These are phyloP conservation scores for Cyberlindnera nakhonratchasimensis DNA, from an alignment of 805 yeast genomes.

Conservation along the genomic window DNA sequence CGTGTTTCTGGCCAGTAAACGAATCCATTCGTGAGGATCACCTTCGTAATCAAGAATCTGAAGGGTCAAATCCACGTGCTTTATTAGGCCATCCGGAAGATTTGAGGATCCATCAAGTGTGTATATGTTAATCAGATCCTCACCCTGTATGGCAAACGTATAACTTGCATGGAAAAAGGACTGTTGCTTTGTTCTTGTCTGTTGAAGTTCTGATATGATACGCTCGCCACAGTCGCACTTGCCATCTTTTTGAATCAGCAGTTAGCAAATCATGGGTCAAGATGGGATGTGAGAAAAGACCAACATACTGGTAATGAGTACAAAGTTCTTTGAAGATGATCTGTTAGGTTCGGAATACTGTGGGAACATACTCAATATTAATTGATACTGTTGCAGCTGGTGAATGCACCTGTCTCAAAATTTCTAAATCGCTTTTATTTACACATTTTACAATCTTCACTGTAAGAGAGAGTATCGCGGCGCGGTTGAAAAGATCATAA, in stretches of 20 bases:
- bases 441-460: too few species aligned
- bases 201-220: neutral
- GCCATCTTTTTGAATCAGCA: neutral
- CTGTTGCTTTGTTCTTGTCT: neutral
- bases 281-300: too few species aligned
- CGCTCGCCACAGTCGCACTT: neutral
- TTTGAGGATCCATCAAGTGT: neutral
- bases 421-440: too few species aligned
- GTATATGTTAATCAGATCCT: constrained; percentile 2
- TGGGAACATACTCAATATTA: too few species aligned
- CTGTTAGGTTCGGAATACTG: too few species aligned
- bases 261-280: too few species aligned
- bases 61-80: constrained; percentile 4
- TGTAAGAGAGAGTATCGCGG: too few species aligned
- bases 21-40: constrained; percentile 17
- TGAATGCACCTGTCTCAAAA: too few species aligned
- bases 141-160: constrained; percentile 9
- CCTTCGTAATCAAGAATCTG: constrained; percentile 20
- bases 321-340: neutral
- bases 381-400: too few species aligned
- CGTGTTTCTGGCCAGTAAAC: neutral
- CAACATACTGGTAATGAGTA: too few species aligned
- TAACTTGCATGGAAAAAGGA: constrained; percentile 18
- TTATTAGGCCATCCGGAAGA: neutral
- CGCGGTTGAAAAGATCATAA: too few species aligned